Conservation (phyloP, 2,329 filamentous ascomycete species). For the Aspergillus intermedius region DNA sequence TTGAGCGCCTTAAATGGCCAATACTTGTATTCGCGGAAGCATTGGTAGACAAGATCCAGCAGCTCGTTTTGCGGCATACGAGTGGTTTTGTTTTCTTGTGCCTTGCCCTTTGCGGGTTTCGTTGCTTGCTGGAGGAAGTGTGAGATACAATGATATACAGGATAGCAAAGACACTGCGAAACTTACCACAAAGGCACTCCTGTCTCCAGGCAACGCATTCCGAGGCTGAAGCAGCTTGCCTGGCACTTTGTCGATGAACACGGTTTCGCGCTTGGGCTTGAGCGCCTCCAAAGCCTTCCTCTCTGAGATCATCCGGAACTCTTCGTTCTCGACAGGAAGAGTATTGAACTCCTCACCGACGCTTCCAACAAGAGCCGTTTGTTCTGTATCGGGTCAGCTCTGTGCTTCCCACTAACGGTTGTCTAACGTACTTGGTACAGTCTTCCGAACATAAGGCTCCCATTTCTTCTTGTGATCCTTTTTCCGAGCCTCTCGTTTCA, state of each 20-base stretch:
- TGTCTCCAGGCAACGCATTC: conserved; percentile 41
- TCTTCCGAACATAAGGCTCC: conserved; percentile 51
- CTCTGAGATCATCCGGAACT: conserved; percentile 58
- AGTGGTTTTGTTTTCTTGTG: conserved; percentile 73
- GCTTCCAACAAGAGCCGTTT: conserved; percentile 67
- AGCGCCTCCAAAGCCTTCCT: conserved; percentile 54
- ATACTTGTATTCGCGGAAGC: conserved; percentile 80
- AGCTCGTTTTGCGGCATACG: conserved; percentile 87
- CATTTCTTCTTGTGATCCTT: conserved; percentile 48
- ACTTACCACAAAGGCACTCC: conserved; percentile 40
- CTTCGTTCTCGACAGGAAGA: conserved; percentile 64
- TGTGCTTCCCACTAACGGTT: not conserved
- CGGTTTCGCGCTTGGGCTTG: conserved; percentile 53
- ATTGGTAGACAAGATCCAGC: conserved; percentile 73
- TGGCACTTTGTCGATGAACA: conserved; percentile 40
- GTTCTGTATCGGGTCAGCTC: conserved; percentile 48
- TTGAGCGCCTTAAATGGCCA: conserved; percentile 91
- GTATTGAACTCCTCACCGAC: conserved; percentile 72
- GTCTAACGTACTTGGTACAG: conserved; percentile 62
- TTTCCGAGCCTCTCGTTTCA: conserved; percentile 40
- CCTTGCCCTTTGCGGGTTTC: conserved; percentile 48
- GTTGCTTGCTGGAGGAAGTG: conserved; percentile 31
- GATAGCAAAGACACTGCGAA: not conserved
- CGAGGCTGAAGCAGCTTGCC: conserved; percentile 54
- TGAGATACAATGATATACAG: not conserved